Evolutionary conservation across 2,329 filamentous ascomycete genomes (phyloP).

Genomic region (Pseudogymnoascus sp.): DNA sequence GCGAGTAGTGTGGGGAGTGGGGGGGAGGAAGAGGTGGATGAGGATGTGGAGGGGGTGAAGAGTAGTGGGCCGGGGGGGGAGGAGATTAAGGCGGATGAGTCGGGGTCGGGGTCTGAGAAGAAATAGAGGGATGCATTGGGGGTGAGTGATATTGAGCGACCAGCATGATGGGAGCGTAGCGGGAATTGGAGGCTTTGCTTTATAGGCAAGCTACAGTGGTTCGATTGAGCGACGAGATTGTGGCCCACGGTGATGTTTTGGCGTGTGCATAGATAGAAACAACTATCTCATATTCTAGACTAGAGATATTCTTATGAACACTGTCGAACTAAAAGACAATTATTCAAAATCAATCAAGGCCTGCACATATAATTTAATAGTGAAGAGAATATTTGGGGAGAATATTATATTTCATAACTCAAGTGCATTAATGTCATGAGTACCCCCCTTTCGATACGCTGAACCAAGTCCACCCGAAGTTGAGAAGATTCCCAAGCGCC

Average conservation of each 20-base stretch:
- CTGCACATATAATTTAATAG: not conserved
- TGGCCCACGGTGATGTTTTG: not conserved
- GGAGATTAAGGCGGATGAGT: slow-evolving; percentile 19
- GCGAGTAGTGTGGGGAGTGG: slow-evolving; percentile 58
- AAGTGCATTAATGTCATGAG: not conserved
- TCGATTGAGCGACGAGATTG: not conserved
- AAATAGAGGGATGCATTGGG: not conserved
- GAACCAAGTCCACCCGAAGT: not conserved
- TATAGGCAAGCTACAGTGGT: no score
- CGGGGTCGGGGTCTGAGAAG: not conserved
- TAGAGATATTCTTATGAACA: not conserved
- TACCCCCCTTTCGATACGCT: not conserved
- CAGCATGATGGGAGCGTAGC: not conserved
- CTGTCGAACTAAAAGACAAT: not conserved
- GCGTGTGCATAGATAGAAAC: not conserved
- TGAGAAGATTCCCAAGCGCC: not conserved
- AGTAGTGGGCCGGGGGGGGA: slow-evolving; percentile 21
- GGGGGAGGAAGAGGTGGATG: slow-evolving; percentile 5
- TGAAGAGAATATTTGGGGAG: not conserved
- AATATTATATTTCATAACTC: not conserved
- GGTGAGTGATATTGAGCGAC: not conserved
- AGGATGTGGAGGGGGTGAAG: slow-evolving; percentile 8
- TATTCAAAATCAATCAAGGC: not conserved
- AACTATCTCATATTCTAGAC: not conserved
- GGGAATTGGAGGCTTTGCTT: not conserved